phyloP scores from a whole-genome alignment of 2,329 filamentous ascomycete genomes.

The Fusarium napiforme region DNA sequence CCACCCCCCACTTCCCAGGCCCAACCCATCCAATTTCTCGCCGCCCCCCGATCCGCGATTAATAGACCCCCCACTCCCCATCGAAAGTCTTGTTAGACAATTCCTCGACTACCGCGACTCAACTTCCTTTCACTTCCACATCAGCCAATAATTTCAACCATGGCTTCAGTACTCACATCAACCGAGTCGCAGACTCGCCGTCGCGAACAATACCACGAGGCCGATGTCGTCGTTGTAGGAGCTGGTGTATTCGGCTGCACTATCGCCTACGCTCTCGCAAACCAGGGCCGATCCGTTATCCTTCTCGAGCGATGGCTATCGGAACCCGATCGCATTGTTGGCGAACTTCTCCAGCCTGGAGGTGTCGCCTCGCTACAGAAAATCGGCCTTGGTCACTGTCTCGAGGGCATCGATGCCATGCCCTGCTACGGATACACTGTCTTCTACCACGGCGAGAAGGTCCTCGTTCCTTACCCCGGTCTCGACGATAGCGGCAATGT shows the following conservation, averaged over 20 bases:
- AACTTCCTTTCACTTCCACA: neutral
- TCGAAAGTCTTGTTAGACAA: conserved; percentile 30
- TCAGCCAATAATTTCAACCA: conserved; percentile 43
- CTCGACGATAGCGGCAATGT: conserved; percentile 62
- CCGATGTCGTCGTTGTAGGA: conserved; percentile 91
- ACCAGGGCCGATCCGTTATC: conserved; percentile 90
- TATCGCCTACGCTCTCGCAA: conserved; percentile 82
- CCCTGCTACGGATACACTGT: conserved; percentile 88
- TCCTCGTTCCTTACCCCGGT: conserved; percentile 82
- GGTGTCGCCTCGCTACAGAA: conserved; percentile 83
- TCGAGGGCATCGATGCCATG: conserved; percentile 90
- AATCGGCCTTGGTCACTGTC: conserved; percentile 81
- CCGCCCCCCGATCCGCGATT: conserved; percentile 33
- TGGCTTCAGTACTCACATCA: conserved; percentile 47
- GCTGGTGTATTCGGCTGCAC: conserved; percentile 92
- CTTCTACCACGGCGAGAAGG: conserved; percentile 79
- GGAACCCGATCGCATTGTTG: conserved; percentile 95
- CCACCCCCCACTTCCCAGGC: conserved; percentile 19
- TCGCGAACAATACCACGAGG: conserved; percentile 68
- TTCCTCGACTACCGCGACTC: conserved; percentile 2
- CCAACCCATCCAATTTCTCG: conserved; percentile 38
- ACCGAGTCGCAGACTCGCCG: conserved; percentile 58
- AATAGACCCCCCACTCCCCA: conserved; percentile 32
- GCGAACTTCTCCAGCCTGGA: conserved; percentile 93
- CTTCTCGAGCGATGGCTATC: conserved; percentile 89